phyloP scores from a whole-genome alignment of 805 yeast genomes.

The Clavispora santaluciae region DNA sequence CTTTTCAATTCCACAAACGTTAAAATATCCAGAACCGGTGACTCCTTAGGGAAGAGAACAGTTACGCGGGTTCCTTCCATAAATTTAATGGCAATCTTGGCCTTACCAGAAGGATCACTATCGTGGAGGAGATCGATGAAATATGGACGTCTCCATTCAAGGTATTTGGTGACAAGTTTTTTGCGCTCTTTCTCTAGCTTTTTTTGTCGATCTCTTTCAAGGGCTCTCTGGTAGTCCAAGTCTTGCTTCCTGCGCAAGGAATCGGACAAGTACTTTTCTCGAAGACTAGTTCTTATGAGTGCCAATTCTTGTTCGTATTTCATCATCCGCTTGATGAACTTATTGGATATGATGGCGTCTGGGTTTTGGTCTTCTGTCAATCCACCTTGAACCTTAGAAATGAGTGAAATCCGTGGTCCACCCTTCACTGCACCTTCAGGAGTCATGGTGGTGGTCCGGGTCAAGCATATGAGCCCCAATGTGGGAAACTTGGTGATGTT shows the following conservation, averaged over 20 bases:
- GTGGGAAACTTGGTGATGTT: slow-evolving; percentile 76
- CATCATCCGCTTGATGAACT: slow-evolving; percentile 43
- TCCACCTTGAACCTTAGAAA: slow-evolving; percentile 62
- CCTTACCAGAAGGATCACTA: slow-evolving; percentile 19
- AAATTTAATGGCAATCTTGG: slow-evolving; percentile 69
- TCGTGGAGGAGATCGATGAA: slow-evolving; percentile 22
- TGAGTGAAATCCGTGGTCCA: slow-evolving; percentile 54
- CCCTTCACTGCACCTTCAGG: slow-evolving; percentile 52
- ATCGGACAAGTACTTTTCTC: slow-evolving; percentile 54
- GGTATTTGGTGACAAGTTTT: slow-evolving; percentile 34
- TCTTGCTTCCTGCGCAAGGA: slow-evolving; percentile 69
- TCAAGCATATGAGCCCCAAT: slow-evolving; percentile 68
- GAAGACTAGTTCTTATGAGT: slow-evolving; percentile 57
- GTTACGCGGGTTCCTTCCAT: slow-evolving; percentile 56
- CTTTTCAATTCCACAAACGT: slow-evolving; percentile 29
- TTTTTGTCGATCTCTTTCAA: slow-evolving; percentile 61
- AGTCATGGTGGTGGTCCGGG: slow-evolving; percentile 50
- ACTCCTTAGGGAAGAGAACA: slow-evolving; percentile 26
- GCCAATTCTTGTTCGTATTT: slow-evolving; percentile 60
- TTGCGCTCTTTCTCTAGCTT: slow-evolving; percentile 24
- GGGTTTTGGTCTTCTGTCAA: slow-evolving; percentile 37
- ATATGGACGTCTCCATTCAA: slow-evolving; percentile 25
- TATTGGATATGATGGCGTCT: slow-evolving; percentile 28
- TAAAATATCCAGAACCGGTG: slow-evolving; percentile 28
- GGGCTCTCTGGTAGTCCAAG: slow-evolving; percentile 65